Evolutionary conservation across 208 protist genomes (phyloP).

Genomic region (Crithidia thermophila): DNA sequence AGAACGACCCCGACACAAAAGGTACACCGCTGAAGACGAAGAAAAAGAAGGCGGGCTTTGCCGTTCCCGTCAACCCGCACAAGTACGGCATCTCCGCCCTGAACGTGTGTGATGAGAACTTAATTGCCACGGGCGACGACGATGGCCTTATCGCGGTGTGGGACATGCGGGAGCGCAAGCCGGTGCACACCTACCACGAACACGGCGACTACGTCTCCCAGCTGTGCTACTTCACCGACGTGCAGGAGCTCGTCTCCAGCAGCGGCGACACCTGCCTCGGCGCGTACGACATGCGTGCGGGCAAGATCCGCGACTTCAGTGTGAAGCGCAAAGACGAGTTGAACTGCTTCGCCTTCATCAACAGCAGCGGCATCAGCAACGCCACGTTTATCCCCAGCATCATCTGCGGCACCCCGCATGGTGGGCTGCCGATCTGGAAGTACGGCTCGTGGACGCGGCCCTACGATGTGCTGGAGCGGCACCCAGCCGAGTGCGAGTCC

Average conservation of each 20-base stretch:
- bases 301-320: slow-evolving; percentile 82
- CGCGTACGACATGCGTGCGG: slow-evolving; percentile 76
- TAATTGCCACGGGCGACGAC: slow-evolving; percentile 87
- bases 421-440: slow-evolving; percentile 86
- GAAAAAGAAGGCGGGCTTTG: slow-evolving; percentile 17
- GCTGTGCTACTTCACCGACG: slow-evolving; percentile 89
- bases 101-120: slow-evolving; percentile 87
- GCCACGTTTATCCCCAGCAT: slow-evolving; percentile 84
- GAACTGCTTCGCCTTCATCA: slow-evolving; percentile 91
- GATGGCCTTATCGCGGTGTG: slow-evolving; percentile 86
- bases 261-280: slow-evolving; percentile 89
- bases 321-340: slow-evolving; percentile 87
- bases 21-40: slow-evolving; percentile 16
- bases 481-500: slow-evolving; percentile 84
- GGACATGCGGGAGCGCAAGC: slow-evolving; percentile 82
- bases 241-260: slow-evolving; percentile 81
- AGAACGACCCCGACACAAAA: slow-evolving; percentile 18
- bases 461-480: slow-evolving; percentile 79
- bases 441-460: slow-evolving; percentile 89
- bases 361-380: slow-evolving; percentile 73
- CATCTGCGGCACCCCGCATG: slow-evolving; percentile 83
- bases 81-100: slow-evolving; percentile 83
- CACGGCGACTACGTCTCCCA: slow-evolving; percentile 91
- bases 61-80: slow-evolving; percentile 71
- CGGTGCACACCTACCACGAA: slow-evolving; percentile 81